Evolutionary conservation across 2,329 filamentous ascomycete genomes (phyloP), one percentile per base, ranked within the genome.

Genomic region (Aspergillus luchuensis): DNA sequence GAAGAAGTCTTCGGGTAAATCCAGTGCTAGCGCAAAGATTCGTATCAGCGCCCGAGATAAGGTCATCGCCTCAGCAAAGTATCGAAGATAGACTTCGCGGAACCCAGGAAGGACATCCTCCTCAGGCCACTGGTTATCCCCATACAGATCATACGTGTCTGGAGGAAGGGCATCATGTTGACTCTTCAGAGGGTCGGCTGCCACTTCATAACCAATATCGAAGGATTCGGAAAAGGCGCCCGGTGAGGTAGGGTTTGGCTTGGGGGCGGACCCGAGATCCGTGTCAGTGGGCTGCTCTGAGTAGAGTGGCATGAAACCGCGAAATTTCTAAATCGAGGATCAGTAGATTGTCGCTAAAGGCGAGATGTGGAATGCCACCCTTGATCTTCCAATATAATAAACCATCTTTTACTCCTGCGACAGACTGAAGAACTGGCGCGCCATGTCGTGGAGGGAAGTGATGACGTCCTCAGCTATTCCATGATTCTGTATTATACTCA

Each of bases 321-420:
- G 69, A 47, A 67, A 72, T 60, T 67, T 64, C 69, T 71, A 17
- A 3, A 4, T n/a, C 3, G 0, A 11, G 3, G 8, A 5, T 36
- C 17, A 25, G 17, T 28, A 15, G 1, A 13, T 1, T 15, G 13
- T 11, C 2, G 4, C 6, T 28, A 1, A 6, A 25, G 10, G 23
- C n/a, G 8, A 4, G 4, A 19, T 3, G 8, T 23, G 3, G 2
- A 13, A 21, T 43, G 10, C 5, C 5, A 69, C 69, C 43, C 66
- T 60, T 0, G 69, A 70, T 3, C 71, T 71, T 8, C 66, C 69
- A 13, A 72, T 79, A 60, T 74, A 79, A 3, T 76, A 74, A 8
- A 78, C 73, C 72, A 80, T 76, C 62, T 81, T 81, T 62, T 74
- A 74, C 33, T 78, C 72, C 4, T 75, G 70, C 0, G 76, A 67